Evolutionary conservation across 2,329 filamentous ascomycete genomes (phyloP).

Genomic region (Monilinia polystroma): DNA sequence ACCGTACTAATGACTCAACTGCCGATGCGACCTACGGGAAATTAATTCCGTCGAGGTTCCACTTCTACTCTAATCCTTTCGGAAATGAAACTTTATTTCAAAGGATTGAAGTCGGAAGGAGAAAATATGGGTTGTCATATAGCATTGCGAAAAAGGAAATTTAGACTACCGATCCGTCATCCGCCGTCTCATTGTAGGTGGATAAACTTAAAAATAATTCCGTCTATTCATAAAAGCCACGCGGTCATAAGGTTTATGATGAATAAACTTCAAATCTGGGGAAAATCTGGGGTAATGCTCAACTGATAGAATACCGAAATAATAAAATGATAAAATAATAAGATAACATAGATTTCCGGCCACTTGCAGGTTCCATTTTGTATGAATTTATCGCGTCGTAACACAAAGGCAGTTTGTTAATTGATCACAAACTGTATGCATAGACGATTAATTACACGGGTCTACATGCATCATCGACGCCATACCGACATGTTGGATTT

Average conservation of each 20-base stretch:
- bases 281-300: background rate
- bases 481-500: background rate
- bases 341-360: background rate
- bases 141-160: background rate
- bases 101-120: background rate
- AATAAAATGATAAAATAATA: background rate
- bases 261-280: background rate
- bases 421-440: background rate
- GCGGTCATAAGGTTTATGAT: background rate
- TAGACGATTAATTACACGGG: background rate
- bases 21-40: background rate
- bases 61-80: background rate
- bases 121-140: background rate
- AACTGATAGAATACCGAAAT: background rate
- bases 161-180: background rate
- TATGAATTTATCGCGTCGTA: background rate
- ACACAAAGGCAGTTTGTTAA: background rate
- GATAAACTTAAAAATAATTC: conserved; percentile 12
- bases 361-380: background rate
- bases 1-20: too few relatives aligned
- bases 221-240: background rate
- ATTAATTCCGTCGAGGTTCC: background rate
- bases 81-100: background rate
- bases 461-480: background rate
- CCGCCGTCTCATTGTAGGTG: conserved; percentile 6